A percentile compares a stretch with the other conserved stretches of the same genome.
Evolutionary conservation across 768 basidiomycete genomes (phyloP).

Genomic region (Daedaleopsis sinensis): DNA sequence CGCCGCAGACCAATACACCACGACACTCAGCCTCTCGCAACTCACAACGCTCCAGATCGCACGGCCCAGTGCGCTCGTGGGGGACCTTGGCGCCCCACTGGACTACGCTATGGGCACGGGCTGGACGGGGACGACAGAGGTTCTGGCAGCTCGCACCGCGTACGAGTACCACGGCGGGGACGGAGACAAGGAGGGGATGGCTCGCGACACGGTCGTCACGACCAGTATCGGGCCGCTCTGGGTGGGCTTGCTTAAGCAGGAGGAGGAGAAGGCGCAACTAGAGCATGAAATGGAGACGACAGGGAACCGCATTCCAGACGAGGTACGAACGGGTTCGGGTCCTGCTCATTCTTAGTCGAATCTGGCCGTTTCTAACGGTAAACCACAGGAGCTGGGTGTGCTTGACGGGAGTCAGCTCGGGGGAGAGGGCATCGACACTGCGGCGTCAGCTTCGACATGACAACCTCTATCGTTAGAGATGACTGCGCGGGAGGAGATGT

Average conservation of each 20-base stretch:
- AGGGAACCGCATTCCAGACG: background rate
- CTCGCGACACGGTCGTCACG: background rate
- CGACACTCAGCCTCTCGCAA: background rate
- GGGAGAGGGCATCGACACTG: no score
- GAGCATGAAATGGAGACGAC: background rate
- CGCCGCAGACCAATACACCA: background rate
- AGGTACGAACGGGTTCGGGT: background rate
- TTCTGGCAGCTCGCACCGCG: no score
- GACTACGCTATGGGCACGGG: background rate
- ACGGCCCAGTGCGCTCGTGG: background rate
- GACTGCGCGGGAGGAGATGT: no score
- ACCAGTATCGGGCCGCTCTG: background rate
- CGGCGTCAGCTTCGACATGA: no score
- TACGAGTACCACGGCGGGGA: background rate
- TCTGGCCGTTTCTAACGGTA: no score
- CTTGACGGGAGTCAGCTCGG: no score
- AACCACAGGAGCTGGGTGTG: no score
- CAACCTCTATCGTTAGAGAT: no score
- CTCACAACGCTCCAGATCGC: constrained; percentile 6
- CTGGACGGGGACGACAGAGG: background rate
- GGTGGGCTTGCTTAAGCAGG: background rate
- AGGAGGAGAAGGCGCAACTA: background rate
- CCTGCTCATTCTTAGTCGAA: no score
- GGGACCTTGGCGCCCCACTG: constrained; percentile 10
- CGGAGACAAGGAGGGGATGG: background rate